These are phyloP conservation scores for Furcasterigmium furcatum DNA, from an alignment of 2,329 filamentous ascomycete species.

Conservation along the genomic window DNA sequence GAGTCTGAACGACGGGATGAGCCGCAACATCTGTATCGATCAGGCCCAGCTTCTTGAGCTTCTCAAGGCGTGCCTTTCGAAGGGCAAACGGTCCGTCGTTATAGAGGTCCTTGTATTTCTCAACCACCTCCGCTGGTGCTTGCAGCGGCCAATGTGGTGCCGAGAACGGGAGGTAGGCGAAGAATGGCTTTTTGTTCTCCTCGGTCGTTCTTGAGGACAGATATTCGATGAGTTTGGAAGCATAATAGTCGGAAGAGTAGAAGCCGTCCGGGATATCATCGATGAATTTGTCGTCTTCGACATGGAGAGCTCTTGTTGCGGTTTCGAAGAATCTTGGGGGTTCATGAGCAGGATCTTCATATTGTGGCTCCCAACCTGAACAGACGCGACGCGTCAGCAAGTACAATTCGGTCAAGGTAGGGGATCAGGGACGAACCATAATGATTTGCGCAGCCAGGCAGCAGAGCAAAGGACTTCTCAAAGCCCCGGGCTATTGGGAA, in stretches of 20 bases:
- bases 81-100: conserved; percentile 58
- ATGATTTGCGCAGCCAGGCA: conserved; percentile 49
- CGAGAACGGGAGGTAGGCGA: conserved; percentile 58
- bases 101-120: conserved; percentile 57
- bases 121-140: conserved; percentile 49
- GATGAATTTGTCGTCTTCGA: conserved; percentile 31
- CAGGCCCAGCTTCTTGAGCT: conserved; percentile 55
- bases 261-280: conserved; percentile 44
- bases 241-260: conserved; percentile 52
- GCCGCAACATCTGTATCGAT: conserved; percentile 46
- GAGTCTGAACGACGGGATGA: conserved; percentile 43
- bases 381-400: background rate
- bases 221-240: conserved; percentile 48
- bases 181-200: conserved; percentile 43
- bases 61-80: conserved; percentile 46
- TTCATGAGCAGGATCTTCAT: conserved; percentile 31
- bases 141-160: conserved; percentile 64
- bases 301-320: conserved; percentile 23
- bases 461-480: conserved; percentile 47
- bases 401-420: too few species aligned
- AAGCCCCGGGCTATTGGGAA: conserved; percentile 51
- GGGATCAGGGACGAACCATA: conserved; percentile 2
- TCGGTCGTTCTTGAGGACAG: conserved; percentile 31
- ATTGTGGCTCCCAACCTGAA: conserved; percentile 40
- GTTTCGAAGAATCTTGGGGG: conserved; percentile 31